These are phyloP conservation scores for Candida parachauliodes DNA, from an alignment of 805 yeast species.

Conservation along the genomic window DNA sequence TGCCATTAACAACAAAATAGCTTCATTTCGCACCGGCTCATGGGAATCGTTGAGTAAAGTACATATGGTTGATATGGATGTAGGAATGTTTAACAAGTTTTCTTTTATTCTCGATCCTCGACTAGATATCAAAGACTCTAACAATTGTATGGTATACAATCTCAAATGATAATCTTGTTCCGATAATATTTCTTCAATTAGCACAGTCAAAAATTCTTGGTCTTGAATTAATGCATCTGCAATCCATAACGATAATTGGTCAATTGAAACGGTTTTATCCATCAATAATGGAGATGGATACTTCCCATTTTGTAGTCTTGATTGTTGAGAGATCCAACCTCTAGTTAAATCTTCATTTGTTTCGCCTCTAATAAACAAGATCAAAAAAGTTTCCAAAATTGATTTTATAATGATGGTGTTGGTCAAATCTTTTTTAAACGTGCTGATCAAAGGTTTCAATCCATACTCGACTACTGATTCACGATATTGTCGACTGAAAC, in stretches of 20 bases:
- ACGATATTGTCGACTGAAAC: slow-evolving; percentile 82
- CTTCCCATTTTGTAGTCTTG: slow-evolving; percentile 70
- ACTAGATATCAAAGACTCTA: slow-evolving; percentile 78
- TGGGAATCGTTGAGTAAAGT: slow-evolving; percentile 42
- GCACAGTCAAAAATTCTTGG: slow-evolving; percentile 22
- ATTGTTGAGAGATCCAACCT: slow-evolving; percentile 71
- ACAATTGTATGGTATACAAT: slow-evolving; percentile 76
- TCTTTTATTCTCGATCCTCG: slow-evolving; percentile 74
- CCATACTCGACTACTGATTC: slow-evolving; percentile 90
- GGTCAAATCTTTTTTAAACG: slow-evolving; percentile 61
- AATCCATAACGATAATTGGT: slow-evolving; percentile 90
- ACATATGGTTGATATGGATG: slow-evolving; percentile 77
- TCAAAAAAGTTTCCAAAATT: slow-evolving; percentile 77
- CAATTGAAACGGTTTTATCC: slow-evolving; percentile 51
- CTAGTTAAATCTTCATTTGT: slow-evolving; percentile 62
- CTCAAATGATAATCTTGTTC: slow-evolving; percentile 71
- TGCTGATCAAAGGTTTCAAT: slow-evolving; percentile 63
- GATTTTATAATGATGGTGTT: slow-evolving; percentile 75
- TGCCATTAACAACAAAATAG: slow-evolving; percentile 77
- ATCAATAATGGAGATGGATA: slow-evolving; percentile 70
- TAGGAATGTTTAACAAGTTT: slow-evolving; percentile 65
- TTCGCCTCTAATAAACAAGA: slow-evolving; percentile 69
- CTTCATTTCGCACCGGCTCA: slow-evolving; percentile 88
- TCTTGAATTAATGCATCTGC: slow-evolving; percentile 85
- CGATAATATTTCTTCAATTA: slow-evolving; percentile 41